Conservation (phyloP, 202 grass and related monocot genomes). For the Sporobolus alterniflorus region DNA sequence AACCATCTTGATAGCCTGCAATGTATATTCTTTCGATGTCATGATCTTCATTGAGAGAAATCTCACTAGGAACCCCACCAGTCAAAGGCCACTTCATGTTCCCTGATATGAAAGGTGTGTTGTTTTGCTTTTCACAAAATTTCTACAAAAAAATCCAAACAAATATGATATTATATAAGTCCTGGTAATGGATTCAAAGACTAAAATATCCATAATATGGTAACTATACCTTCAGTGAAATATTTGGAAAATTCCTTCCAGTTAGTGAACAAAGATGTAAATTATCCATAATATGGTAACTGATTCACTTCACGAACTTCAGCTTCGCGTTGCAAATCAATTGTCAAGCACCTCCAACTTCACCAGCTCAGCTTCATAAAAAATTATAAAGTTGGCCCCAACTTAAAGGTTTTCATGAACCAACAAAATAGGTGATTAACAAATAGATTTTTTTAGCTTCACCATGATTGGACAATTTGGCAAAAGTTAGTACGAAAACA, state of each 20-base stretch:
- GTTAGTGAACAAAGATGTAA: conserved; percentile 64
- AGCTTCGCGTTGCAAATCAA: no score
- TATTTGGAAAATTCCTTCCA: conserved; percentile 43
- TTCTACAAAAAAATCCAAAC: conserved; percentile 60
- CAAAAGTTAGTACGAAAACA: no score
- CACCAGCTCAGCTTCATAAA: no score
- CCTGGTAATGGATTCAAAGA: conserved; percentile 7
- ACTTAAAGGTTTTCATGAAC: no score
- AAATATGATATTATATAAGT: conserved; percentile 15
- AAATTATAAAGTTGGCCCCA: no score
- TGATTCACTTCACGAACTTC: no score
- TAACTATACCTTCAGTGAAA: conserved; percentile 74
- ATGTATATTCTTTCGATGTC: conserved; percentile 80
- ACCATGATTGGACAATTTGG: no score
- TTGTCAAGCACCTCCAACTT: no score
- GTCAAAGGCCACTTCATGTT: conserved; percentile 95
- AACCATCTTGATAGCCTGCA: conserved; percentile 96
- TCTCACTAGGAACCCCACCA: conserved; percentile 94
- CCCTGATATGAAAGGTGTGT: conserved; percentile 37
- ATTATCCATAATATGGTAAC: no score
- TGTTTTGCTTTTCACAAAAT: conserved; percentile 55
- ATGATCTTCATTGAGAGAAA: conserved; percentile 68
- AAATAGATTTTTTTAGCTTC: no score
- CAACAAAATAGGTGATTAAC: no score
- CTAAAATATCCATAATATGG: conserved; percentile 24